Base-by-base conservation (phyloP, 192 early-diverging fungal genomes). In the Thamnidium elegans region DNA sequence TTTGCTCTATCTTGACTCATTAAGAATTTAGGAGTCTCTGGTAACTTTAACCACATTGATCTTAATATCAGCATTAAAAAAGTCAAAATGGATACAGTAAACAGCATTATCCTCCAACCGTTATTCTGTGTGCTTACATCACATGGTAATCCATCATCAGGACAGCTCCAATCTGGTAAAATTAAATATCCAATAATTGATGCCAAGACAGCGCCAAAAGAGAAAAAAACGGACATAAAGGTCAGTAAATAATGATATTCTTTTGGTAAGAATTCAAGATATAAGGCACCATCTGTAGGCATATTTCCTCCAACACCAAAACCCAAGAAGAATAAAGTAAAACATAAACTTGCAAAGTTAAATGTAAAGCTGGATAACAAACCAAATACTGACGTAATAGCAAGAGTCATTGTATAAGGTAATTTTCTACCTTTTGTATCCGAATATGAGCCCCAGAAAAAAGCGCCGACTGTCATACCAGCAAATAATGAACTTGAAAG, bases 201-300 rank as follows among this genome's bases (percentile, higher is more conserved):
- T 7, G 89, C 73, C 26, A 92, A 59, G 23, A 93, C 84, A 14
- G 90, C 88, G 3, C 92, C 93, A 53, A 90, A 75, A 1, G 93
- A 91, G 56, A 91, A 95, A 55, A 95, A 93, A 9, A 92, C 78
- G 5, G 90, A 92, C 63, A 95, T 79, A 48, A 95, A 80, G 0
- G 92, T 95, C 68, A 95, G 77, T 44, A 93, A 75, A 62, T 91
- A 84, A 59, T 90, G 90, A 58, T 90, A 80, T 55, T 86, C 81
- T 51, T 84, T 79, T 21, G 93, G 93, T 32, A 91, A 78, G 58
- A 92, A 93, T 78, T 95, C 92, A 4, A 95, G 81, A 55, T 93
- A 95, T 14, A 95, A 70, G 30, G 91, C 85, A 84, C 78, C 78
- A 78, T 86, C 82, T 26, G 79, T 78, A 11, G 85, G 84, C 55